Conservation (phyloP, 805 yeast species). For the Candida chilensis region DNA sequence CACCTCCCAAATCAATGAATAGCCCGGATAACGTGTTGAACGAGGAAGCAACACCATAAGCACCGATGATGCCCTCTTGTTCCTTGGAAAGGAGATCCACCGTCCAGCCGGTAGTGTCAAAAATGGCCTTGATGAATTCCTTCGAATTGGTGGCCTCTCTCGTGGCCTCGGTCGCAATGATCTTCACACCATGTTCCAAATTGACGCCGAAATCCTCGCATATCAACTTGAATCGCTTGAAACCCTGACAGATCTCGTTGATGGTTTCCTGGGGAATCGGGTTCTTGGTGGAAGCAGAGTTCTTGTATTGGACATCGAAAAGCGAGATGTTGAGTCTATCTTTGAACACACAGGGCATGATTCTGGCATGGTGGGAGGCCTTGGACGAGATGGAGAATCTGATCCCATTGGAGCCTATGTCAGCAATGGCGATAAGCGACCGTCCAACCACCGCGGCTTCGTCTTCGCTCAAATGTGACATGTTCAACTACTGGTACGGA, state of each 20-base stretch:
- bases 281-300: constrained; percentile 21
- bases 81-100: constrained; percentile 50
- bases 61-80: constrained; percentile 61
- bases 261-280: constrained; percentile 54
- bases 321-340: constrained; percentile 65
- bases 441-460: constrained; percentile 47
- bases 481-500: too few relatives aligned
- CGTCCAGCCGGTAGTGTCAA: constrained; percentile 56
- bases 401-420: constrained; percentile 71
- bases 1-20: constrained; percentile 70
- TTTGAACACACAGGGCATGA: constrained; percentile 71
- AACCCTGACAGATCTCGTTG: constrained; percentile 48
- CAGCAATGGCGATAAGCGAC: constrained; percentile 57
- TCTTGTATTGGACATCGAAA: constrained; percentile 42
- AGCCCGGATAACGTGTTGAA: constrained; percentile 59
- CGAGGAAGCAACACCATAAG: constrained; percentile 69
- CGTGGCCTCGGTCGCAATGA: constrained; percentile 71
- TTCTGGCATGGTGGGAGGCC: constrained; percentile 62
- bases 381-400: constrained; percentile 65
- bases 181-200: constrained; percentile 42
- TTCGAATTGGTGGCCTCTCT: constrained; percentile 59
- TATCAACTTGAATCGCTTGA: constrained; percentile 58
- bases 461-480: too few relatives aligned
- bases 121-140: constrained; percentile 47
- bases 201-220: constrained; percentile 72